Evolutionary conservation across 352 stramenopile genomes (phyloP), one percentile per base, ranked within the genome.

Genomic region (Phytophthora chlamydospora): DNA sequence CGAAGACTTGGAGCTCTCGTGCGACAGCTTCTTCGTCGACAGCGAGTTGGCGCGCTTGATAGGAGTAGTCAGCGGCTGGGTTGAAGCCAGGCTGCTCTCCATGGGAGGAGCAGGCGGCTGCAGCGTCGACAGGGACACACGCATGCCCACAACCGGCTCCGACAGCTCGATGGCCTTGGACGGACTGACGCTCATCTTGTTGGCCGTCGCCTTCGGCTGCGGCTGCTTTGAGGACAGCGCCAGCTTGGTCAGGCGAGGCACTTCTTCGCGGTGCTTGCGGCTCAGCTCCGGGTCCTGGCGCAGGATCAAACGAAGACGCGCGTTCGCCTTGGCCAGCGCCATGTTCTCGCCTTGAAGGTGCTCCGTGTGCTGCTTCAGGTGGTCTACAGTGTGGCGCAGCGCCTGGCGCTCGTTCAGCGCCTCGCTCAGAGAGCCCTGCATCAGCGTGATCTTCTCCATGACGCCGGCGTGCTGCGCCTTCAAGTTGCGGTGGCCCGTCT

Each of bases 271-370:
- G 62, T 92, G 84, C 59, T 89, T 90, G 51, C 86, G 84, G 46
- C 85, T 95, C 24, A 95, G 66, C 58, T 93, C 84, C 12, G 86
- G 84, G 64, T 95, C 86, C 39, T 95, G 86, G 16, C 86, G 84
- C 46, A 95, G 59, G 41, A 95, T 95, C 21, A 95, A 40, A 35
- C 86, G 86, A 45, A 95, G 68, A 41, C 86, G 86, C 3, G 86
- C 86, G 52, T 95, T 95, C 11, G 84, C 86, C 62, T 90, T 93
- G 17, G 86, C 85, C 39, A 95, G 79, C 46, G 85, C 80, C 71
- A 88, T 80, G 67, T 95, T 95, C 58, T 95, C 84, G 41, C 71
- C 85, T 58, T 93, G 80, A 59, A 95, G 63, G 42, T 89, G 79
- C 21, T 91, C 83, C 34, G 79, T 85, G 67, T 95, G 83, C 53